These are phyloP conservation scores for Yamadazyma nakazawae DNA, from an alignment of 805 yeast genomes.

Conservation along the genomic window DNA sequence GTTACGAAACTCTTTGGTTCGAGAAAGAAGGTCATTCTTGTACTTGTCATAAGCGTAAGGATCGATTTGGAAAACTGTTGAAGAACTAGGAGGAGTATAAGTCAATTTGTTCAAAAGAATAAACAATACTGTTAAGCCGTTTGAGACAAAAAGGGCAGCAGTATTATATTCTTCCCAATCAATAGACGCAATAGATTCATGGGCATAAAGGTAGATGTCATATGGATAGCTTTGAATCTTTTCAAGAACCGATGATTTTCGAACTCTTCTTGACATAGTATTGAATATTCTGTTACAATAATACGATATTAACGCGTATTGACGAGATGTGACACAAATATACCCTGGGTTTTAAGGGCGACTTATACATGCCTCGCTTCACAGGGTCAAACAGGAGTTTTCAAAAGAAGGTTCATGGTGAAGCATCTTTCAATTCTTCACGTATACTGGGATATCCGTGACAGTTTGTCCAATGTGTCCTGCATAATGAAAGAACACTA, in stretches of 20 bases:
- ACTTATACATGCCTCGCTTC: too few relatives aligned
- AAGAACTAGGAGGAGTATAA: constrained; percentile 24
- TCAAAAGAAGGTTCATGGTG: too few relatives aligned
- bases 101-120: constrained; percentile 21
- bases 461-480: too few relatives aligned
- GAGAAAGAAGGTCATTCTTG: constrained; percentile 11
- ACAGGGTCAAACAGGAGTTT: too few relatives aligned
- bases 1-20: constrained; percentile 1
- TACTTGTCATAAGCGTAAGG: constrained; percentile 32
- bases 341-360: too few relatives aligned
- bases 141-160: constrained; percentile 29
- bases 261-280: constrained; percentile 12
- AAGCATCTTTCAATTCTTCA: too few relatives aligned
- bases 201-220: constrained; percentile 32
- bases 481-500: too few relatives aligned
- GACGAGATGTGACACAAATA: neutral
- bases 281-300: neutral
- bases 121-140: constrained; percentile 8
- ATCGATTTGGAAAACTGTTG: constrained; percentile 36
- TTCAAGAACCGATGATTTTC: constrained; percentile 13
- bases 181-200: constrained; percentile 35
- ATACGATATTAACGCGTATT: neutral
- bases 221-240: constrained; percentile 34
- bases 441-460: too few relatives aligned
- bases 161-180: constrained; percentile 41